Conservation (phyloP, 148 eudicot genomes). For the Cornus controversa region DNA sequence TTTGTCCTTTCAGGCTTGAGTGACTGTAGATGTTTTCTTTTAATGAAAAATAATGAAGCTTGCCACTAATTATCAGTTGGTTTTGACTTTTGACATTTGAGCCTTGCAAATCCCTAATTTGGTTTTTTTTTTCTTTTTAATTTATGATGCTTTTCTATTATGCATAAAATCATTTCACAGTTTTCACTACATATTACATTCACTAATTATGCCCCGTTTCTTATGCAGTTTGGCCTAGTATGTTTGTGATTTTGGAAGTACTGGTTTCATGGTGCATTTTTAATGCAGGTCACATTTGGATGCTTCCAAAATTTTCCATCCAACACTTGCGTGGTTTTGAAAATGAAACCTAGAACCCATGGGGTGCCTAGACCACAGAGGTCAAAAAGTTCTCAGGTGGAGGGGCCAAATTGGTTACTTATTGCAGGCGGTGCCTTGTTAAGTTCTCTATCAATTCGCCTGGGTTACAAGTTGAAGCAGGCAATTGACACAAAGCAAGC, state of each 20-base stretch:
- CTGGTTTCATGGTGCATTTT: neutral
- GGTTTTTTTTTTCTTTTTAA: neutral
- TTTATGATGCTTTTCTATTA: neutral
- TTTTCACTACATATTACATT: neutral
- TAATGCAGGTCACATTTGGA: conserved; percentile 16
- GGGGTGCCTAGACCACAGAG: conserved; percentile 49
- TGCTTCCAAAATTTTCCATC: conserved; percentile 5
- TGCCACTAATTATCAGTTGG: neutral
- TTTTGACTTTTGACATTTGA: neutral
- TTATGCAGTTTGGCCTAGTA: neutral
- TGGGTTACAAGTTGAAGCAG: conserved; percentile 90
- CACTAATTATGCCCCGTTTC: neutral
- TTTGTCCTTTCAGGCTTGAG: neutral
- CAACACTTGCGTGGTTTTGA: neutral
- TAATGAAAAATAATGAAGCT: no score
- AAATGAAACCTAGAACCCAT: conserved; percentile 66
- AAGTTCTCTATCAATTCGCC: conserved; percentile 79
- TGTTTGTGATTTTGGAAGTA: neutral
- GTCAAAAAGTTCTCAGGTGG: conserved; percentile 46
- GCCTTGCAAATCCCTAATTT: neutral
- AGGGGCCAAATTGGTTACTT: conserved; percentile 87
- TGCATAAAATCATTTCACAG: neutral
- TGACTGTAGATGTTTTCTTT: neutral
- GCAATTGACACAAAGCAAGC: conserved; percentile 65
- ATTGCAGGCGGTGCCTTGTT: conserved; percentile 91